Evolutionary conservation across 1,139 yeast genomes (phyloP), one percentile per base, ranked within the genome.

Genomic region (Meyerozyma sp.): DNA sequence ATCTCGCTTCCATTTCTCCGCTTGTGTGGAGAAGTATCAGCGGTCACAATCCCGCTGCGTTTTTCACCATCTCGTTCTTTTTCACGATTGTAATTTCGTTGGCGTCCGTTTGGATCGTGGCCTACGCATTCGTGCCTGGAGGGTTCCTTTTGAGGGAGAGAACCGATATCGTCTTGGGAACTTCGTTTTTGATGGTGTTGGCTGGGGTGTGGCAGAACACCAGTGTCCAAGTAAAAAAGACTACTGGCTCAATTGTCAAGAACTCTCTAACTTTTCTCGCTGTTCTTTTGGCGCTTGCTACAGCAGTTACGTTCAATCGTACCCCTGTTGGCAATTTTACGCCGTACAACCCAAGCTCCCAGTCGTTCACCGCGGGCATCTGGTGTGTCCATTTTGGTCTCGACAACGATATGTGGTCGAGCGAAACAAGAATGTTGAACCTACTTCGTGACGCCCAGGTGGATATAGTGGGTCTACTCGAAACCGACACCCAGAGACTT

Each of bases 331-430:
- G 62, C 9, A 74, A 75, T 13, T 87, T 87, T 39, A 64, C 65
- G 46, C 98, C 98, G 21, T 83, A 81, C 58, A 93, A 91, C 57
- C 82, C 85, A 21, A 83, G 83, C 10, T 79, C 90, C 9, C 77
- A 81, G 55, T 64, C 89, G 3, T 79, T 93, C 57, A 90, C 96
- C 2, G 91, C 97, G 0, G 98, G 97, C 58, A 91, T 93, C 50
- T 93, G 98, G 98, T 93, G 98, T 32, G 84, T 93, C 50, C 98
- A 93, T 66, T 93, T 93, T 59, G 98, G 97, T 18, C 75, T 93
- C 44, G 98, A 93, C 62, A 93, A 93, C 61, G 96, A 91, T 61
- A 86, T 93, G 95, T 93, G 98, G 98, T 94, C 95, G 0, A 82
- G 93, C 52, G 98, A 93, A 66, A 82, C 80, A 36, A 78, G 98